Conservation (phyloP, 345 rosid genomes). For the Cardamine chenopodiifolia region DNA sequence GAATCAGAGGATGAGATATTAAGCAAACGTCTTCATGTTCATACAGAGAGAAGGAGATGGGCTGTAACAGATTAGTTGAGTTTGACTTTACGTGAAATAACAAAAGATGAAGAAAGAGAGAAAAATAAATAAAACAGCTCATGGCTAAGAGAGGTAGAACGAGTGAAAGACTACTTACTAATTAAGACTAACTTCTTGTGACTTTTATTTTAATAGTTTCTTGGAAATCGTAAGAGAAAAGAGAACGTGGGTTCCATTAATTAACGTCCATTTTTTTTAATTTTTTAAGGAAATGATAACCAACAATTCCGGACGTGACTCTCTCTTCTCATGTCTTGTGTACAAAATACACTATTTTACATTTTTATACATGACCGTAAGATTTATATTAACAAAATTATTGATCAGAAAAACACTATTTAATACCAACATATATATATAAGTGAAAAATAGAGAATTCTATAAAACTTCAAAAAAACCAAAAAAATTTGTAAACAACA, state of each 20-base stretch:
- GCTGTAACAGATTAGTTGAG: conserved; percentile 40
- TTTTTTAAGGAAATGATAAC: background rate
- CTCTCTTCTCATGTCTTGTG: conserved; percentile 4
- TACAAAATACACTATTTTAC: background rate
- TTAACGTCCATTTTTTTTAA: background rate
- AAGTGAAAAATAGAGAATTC: background rate
- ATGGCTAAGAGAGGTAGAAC: conserved; percentile 17
- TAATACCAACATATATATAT: too few species aligned
- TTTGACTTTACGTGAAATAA: conserved; percentile 39
- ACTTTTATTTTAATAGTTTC: conserved; percentile 7
- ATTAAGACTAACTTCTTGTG: background rate
- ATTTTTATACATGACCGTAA: background rate
- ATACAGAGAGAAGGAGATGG: conserved; percentile 26
- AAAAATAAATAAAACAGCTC: conserved; percentile 18
- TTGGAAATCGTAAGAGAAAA: conserved; percentile 32
- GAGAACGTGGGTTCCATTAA: conserved; percentile 23
- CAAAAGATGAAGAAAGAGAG: conserved; percentile 19
- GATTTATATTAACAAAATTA: background rate
- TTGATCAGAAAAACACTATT: too few species aligned
- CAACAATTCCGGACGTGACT: conserved; percentile 10
- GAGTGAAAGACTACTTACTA: conserved; percentile 30
- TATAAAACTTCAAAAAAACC: too few species aligned
- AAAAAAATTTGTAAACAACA: too few species aligned
- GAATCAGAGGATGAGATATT: conserved; percentile 29
- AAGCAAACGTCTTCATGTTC: conserved; percentile 32